Evolutionary conservation across 176 grass and related monocot genomes (phyloP).

Genomic region (Lolium rigidum): DNA sequence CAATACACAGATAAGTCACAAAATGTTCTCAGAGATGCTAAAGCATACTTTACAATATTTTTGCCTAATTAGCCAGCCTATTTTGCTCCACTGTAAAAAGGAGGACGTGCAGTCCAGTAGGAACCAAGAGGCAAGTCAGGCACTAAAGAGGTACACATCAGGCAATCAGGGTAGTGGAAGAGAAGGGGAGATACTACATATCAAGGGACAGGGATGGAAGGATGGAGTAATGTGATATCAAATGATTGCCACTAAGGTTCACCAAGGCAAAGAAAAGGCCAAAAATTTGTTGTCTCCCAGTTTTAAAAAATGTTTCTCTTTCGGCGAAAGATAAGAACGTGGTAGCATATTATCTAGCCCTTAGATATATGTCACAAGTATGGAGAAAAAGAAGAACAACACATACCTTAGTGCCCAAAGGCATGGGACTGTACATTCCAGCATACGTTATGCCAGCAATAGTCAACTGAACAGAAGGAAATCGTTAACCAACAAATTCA

Average conservation of each 20-base stretch:
- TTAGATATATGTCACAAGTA: background rate
- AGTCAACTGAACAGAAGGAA: constrained; percentile 65
- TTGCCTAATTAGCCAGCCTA: constrained; percentile 6
- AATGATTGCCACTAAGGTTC: background rate
- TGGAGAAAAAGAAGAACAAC: background rate
- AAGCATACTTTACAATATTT: background rate
- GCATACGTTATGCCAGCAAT: constrained; percentile 78
- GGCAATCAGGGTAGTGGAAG: background rate
- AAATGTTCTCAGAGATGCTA: constrained; percentile 29
- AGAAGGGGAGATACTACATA: background rate
- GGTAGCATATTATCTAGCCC: constrained; percentile 8
- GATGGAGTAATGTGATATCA: background rate
- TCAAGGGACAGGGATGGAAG: background rate
- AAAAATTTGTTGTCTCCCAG: background rate
- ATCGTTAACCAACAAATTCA: constrained; percentile 29
- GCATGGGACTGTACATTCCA: constrained; percentile 98
- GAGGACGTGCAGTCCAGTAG: background rate
- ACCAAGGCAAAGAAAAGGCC: background rate
- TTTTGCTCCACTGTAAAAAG: constrained; percentile 7
- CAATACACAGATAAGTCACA: constrained; percentile 29
- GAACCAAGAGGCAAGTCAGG: background rate
- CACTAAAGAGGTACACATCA: constrained; percentile 14
- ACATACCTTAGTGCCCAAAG: constrained; percentile 77
- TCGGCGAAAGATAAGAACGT: background rate
- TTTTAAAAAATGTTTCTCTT: background rate